Evolutionary conservation across 129 eudicot species (phyloP).

Genomic region (Flaveria bidentis): DNA sequence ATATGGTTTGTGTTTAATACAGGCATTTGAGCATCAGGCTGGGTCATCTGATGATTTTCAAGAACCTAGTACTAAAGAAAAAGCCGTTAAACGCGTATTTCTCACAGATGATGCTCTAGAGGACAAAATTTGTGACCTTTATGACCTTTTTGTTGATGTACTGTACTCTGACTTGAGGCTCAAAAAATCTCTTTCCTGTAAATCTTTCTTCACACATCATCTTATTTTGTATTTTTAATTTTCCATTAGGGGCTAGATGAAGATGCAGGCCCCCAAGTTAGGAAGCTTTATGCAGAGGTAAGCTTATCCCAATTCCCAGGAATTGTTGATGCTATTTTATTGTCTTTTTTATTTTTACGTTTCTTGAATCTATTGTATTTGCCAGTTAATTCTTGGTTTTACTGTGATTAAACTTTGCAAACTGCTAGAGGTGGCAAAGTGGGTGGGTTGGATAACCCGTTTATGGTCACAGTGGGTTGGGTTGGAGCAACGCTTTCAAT

Average conservation of each 20-base stretch:
- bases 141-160: slow-evolving; percentile 84
- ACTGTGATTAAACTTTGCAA: slow-evolving; percentile 3
- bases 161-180: neutral
- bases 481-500: neutral
- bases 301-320: neutral
- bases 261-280: slow-evolving; percentile 81
- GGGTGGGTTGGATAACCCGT: neutral
- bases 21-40: slow-evolving; percentile 64
- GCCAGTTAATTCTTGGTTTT: neutral
- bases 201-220: slow-evolving; percentile 11
- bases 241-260: slow-evolving; percentile 73
- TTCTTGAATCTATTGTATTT: neutral
- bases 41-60: slow-evolving; percentile 78
- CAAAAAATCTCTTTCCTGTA: neutral
- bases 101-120: slow-evolving; percentile 74
- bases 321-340: neutral
- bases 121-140: slow-evolving; percentile 86
- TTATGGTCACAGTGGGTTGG: neutral
- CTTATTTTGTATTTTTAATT: slow-evolving; percentile 23
- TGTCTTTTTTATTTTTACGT: neutral
- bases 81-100: slow-evolving; percentile 50
- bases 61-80: slow-evolving; percentile 52
- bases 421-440: neutral
- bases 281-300: slow-evolving; percentile 91
- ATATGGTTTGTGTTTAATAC: slow-evolving; percentile 18